Percentiles rank a stretch among this genome's conserved stretches.
These are phyloP conservation scores for Colletotrichum aenigma DNA, from an alignment of 2,329 filamentous ascomycete genomes.

Conservation along the genomic window DNA sequence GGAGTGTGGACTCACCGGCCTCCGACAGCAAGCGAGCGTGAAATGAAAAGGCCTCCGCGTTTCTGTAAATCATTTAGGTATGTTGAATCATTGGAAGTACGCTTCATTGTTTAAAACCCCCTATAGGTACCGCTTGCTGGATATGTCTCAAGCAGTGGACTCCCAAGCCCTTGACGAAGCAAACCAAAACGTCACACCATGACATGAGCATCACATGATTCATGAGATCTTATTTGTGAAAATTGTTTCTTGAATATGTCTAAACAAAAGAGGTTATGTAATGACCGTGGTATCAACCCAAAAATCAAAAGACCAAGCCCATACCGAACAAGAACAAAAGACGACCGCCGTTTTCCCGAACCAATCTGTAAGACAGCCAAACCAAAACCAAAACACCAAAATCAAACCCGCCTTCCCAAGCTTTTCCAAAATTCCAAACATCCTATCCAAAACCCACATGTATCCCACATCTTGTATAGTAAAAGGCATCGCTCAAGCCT, in stretches of 20 bases:
- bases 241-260: background rate
- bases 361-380: background rate
- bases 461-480: background rate
- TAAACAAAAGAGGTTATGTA: background rate
- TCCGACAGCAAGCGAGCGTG: background rate
- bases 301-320: background rate
- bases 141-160: rapidly evolving
- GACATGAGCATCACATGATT: background rate
- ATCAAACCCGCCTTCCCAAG: background rate
- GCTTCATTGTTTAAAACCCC: rapidly evolving
- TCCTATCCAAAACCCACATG: background rate
- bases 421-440: background rate
- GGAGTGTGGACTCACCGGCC: background rate
- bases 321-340: background rate
- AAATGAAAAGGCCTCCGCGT: too few relatives aligned
- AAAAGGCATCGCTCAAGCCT: background rate
- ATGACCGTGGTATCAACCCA: background rate
- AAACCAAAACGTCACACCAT: background rate
- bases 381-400: background rate
- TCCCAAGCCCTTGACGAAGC: background rate
- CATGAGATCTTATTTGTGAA: background rate
- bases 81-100: background rate
- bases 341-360: background rate
- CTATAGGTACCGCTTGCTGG: rapidly evolving
- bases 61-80: too few relatives aligned